phyloP scores from a whole-genome alignment of 2,329 filamentous ascomycete genomes.

The Fusarium ambrosium region DNA sequence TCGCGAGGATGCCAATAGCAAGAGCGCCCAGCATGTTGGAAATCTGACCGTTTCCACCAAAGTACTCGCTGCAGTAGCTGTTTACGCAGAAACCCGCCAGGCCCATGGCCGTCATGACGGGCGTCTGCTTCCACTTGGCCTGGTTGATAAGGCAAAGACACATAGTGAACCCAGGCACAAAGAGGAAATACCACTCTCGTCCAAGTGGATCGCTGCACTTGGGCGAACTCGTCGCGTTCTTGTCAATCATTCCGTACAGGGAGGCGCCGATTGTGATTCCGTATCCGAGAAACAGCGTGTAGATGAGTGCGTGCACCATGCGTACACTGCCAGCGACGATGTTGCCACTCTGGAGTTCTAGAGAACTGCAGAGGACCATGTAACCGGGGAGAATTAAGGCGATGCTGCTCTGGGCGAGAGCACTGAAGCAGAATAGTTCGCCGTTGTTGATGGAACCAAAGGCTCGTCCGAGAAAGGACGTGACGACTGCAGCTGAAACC shows the following conservation, averaged over 20 bases:
- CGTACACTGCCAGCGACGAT: constrained; percentile 80
- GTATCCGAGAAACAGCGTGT: constrained; percentile 80
- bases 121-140: constrained; percentile 82
- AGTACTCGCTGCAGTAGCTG: constrained; percentile 76
- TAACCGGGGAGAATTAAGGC: constrained; percentile 79
- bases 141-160: constrained; percentile 85
- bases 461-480: constrained; percentile 77
- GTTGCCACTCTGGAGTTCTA: constrained; percentile 79
- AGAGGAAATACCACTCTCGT: constrained; percentile 71
- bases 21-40: constrained; percentile 84
- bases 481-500: constrained; percentile 70
- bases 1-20: constrained; percentile 81
- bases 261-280: constrained; percentile 79
- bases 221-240: constrained; percentile 61
- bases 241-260: constrained; percentile 74
- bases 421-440: constrained; percentile 77
- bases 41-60: constrained; percentile 79
- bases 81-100: constrained; percentile 82
- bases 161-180: constrained; percentile 80
- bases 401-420: constrained; percentile 79
- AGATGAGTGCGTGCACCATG: constrained; percentile 82
- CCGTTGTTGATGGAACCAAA: constrained; percentile 74
- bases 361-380: constrained; percentile 60
- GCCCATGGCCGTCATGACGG: constrained; percentile 81
- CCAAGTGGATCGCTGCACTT: constrained; percentile 61